phyloP scores from a whole-genome alignment of 148 eudicot species.

The Pouteria glomerata region DNA sequence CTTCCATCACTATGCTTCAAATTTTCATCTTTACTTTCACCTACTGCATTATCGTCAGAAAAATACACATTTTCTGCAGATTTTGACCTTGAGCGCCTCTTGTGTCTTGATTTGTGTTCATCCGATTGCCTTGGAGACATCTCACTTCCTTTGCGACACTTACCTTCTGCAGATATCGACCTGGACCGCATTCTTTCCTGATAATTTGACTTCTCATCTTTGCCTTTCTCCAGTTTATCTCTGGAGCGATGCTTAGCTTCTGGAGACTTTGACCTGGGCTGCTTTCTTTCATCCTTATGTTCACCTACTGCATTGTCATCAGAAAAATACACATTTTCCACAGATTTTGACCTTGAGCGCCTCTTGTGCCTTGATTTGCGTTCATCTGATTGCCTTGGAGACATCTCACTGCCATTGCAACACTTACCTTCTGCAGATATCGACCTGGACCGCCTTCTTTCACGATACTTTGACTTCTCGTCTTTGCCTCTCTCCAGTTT shows the following conservation, averaged over 20 bases:
- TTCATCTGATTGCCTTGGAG: conserved; percentile 35
- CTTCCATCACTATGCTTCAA: conserved; percentile 21
- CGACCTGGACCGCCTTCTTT: conserved; percentile 56
- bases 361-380: conserved; percentile 39
- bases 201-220: conserved; percentile 41
- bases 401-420: conserved; percentile 30
- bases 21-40: conserved; percentile 24
- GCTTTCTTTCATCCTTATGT: conserved; percentile 32
- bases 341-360: conserved; percentile 53
- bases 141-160: conserved; percentile 33
- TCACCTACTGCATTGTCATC: conserved; percentile 21
- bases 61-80: conserved; percentile 33
- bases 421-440: conserved; percentile 47
- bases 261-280: conserved; percentile 44
- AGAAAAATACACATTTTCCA: conserved; percentile 25
- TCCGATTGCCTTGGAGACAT: conserved; percentile 35
- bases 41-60: conserved; percentile 21
- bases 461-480: conserved; percentile 41
- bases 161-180: conserved; percentile 53
- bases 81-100: conserved; percentile 54
- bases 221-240: conserved; percentile 28
- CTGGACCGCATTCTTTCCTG: conserved; percentile 52
- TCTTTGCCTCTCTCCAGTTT: conserved; percentile 30
- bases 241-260: conserved; percentile 32
- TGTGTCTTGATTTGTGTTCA: conserved; percentile 33